Evolutionary conservation across 371 early-diverging fungal genomes (phyloP).

Genomic region (Dinochytrium kinnereticum): DNA sequence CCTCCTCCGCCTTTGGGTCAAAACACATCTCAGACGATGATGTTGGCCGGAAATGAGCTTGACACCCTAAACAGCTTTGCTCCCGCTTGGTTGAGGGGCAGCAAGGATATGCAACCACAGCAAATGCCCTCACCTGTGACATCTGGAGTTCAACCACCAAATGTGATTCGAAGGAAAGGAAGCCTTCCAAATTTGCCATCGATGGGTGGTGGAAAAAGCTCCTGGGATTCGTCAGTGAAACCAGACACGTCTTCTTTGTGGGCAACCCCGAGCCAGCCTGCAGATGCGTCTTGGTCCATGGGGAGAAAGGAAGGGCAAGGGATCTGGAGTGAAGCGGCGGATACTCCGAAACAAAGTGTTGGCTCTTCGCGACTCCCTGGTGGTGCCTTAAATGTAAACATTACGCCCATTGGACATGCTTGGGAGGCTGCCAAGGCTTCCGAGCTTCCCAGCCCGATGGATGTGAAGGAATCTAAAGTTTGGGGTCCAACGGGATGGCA

Average conservation of each 20-base stretch:
- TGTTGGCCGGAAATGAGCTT: background rate
- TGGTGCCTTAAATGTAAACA: background rate
- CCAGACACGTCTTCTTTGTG: background rate
- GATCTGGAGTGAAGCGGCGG: background rate
- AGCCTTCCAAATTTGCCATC: conserved; percentile 12
- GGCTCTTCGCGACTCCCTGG: background rate
- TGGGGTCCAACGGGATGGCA: conserved; percentile 11
- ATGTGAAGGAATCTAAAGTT: background rate
- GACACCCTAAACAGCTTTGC: background rate
- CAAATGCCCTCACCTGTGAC: background rate
- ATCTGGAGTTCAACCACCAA: background rate
- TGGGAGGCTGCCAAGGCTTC: conserved; percentile 14
- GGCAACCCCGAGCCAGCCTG: background rate
- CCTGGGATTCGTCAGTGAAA: conserved; percentile 7
- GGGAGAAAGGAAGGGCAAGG: background rate
- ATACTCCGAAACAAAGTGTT: background rate
- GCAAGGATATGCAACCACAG: background rate
- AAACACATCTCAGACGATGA: background rate
- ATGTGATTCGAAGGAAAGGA: conserved; percentile 9
- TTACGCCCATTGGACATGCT: conserved; percentile 9
- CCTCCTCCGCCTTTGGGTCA: background rate
- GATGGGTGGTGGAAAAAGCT: background rate
- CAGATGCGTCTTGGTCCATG: background rate
- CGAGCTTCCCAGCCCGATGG: background rate
- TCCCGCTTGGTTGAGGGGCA: background rate